phyloP scores from a whole-genome alignment of 2,329 filamentous ascomycete genomes.

The Botryotinia globosa region DNA sequence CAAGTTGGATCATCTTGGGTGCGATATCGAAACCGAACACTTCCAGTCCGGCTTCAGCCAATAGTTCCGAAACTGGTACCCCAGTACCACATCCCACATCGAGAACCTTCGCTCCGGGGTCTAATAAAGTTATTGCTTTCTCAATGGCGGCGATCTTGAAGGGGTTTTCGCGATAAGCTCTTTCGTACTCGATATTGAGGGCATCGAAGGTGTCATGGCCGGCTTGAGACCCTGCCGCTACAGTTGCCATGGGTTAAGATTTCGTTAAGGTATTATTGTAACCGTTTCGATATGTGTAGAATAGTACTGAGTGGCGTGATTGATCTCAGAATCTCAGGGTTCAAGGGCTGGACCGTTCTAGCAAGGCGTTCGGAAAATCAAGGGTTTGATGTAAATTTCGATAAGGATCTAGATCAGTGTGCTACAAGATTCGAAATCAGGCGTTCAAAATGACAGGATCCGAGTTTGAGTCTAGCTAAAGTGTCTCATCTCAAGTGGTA shows the following conservation, averaged over 20 bases:
- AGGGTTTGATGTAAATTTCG: not conserved
- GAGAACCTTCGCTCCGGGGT: slow-evolving; percentile 24
- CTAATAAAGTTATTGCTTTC: slow-evolving; percentile 5
- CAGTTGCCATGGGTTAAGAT: slow-evolving; percentile 8
- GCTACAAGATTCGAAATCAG: not conserved
- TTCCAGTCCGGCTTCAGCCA: slow-evolving; percentile 29
- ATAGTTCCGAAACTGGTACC: slow-evolving; percentile 34
- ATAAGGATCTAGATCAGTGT: not conserved
- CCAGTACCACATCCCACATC: slow-evolving; percentile 41
- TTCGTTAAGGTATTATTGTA: not conserved
- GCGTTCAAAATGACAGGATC: not conserved
- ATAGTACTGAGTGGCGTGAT: not conserved
- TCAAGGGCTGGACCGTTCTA: not conserved
- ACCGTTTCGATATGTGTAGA: too few species aligned
- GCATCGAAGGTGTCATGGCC: slow-evolving; percentile 27
- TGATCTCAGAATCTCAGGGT: not conserved
- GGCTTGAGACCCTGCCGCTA: slow-evolving; percentile 26
- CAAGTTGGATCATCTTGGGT: slow-evolving; percentile 33
- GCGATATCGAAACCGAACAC: slow-evolving; percentile 37
- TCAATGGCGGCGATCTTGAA: slow-evolving; percentile 5
- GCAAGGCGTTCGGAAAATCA: not conserved
- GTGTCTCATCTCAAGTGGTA: not conserved
- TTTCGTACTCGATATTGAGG: slow-evolving; percentile 21
- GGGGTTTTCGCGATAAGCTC: slow-evolving; percentile 14
- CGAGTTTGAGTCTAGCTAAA: not conserved